These are phyloP conservation scores for Pyrenula aspistea DNA, from an alignment of 495 filamentous ascomycete genomes.

Conservation along the genomic window DNA sequence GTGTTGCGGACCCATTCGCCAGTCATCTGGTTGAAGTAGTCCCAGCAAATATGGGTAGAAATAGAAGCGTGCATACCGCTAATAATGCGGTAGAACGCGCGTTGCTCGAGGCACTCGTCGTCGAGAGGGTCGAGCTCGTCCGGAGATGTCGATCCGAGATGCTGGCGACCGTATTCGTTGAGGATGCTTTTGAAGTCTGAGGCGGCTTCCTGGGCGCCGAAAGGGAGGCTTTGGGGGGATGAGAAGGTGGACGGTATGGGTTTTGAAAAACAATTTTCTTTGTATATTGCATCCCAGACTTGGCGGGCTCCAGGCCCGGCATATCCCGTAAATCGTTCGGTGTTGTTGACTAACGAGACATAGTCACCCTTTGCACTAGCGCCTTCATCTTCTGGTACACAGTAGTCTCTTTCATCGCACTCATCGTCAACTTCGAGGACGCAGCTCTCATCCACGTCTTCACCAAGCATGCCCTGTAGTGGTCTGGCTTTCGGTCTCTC, in stretches of 20 bases:
- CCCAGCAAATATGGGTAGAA: slow-evolving; percentile 89
- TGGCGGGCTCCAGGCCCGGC: slow-evolving; percentile 68
- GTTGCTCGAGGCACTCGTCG: slow-evolving; percentile 92
- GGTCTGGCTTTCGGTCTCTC: slow-evolving; percentile 58
- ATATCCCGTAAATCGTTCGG: slow-evolving; percentile 92
- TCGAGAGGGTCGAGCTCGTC: slow-evolving; percentile 48
- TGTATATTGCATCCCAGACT: slow-evolving; percentile 94
- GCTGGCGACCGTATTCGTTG: slow-evolving; percentile 55
- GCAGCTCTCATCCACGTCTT: slow-evolving; percentile 84
- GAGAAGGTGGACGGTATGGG: slow-evolving; percentile 26
- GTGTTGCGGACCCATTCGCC: slow-evolving; percentile 91
- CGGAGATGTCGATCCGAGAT: slow-evolving; percentile 36
- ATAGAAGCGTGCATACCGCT: slow-evolving; percentile 98
- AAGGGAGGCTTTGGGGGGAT: slow-evolving; percentile 14
- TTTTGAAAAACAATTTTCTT: slow-evolving; percentile 92
- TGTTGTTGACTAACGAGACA: slow-evolving; percentile 85
- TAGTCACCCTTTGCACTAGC: slow-evolving; percentile 85
- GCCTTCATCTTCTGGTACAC: slow-evolving; percentile 88
- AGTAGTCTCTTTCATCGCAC: slow-evolving; percentile 95
- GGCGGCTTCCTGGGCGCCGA: slow-evolving; percentile 48
- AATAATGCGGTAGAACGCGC: slow-evolving; percentile 88
- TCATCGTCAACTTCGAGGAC: slow-evolving; percentile 97
- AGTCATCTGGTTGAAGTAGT: slow-evolving; percentile 90
- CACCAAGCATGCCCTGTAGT: slow-evolving; percentile 71
- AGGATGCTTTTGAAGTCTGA: slow-evolving; percentile 77